These are phyloP conservation scores for Chamaecrista fasciculata DNA, from an alignment of 306 rosid genomes.

Conservation along the genomic window DNA sequence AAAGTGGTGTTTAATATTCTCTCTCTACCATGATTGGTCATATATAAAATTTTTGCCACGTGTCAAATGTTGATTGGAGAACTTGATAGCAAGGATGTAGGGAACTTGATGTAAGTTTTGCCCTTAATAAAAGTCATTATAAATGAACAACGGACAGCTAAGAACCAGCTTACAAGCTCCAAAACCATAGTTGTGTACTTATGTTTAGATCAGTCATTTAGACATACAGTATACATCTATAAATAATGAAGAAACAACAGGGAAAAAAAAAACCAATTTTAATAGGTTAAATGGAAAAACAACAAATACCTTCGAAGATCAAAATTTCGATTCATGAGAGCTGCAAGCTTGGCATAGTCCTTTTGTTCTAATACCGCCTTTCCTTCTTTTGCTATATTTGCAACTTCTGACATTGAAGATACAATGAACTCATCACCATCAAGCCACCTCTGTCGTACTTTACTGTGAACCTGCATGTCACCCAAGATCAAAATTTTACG, in stretches of 20 bases:
- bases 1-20: too few relatives aligned
- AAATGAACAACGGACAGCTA: background rate
- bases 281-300: background rate
- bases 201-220: too few relatives aligned
- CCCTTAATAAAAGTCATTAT: too few relatives aligned
- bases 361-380: slow-evolving; percentile 52
- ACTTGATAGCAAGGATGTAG: too few relatives aligned
- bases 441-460: slow-evolving; percentile 87
- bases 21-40: too few relatives aligned
- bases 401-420: slow-evolving; percentile 76
- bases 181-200: background rate
- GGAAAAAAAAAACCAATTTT: background rate
- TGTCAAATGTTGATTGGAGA: too few relatives aligned
- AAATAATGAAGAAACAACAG: background rate
- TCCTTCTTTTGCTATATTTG: slow-evolving; percentile 75
- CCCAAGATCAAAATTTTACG: slow-evolving; percentile 11
- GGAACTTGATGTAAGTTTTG: too few relatives aligned
- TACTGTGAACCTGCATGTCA: slow-evolving; percentile 69
- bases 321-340: slow-evolving; percentile 77
- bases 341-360: slow-evolving; percentile 62
- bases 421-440: slow-evolving; percentile 72
- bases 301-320: slow-evolving; percentile 70
- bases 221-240: background rate
- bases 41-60: too few relatives aligned
- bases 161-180: slow-evolving; percentile 3